phyloP scores from a whole-genome alignment of 768 basidiomycete species.

The Podaxis sp. region DNA sequence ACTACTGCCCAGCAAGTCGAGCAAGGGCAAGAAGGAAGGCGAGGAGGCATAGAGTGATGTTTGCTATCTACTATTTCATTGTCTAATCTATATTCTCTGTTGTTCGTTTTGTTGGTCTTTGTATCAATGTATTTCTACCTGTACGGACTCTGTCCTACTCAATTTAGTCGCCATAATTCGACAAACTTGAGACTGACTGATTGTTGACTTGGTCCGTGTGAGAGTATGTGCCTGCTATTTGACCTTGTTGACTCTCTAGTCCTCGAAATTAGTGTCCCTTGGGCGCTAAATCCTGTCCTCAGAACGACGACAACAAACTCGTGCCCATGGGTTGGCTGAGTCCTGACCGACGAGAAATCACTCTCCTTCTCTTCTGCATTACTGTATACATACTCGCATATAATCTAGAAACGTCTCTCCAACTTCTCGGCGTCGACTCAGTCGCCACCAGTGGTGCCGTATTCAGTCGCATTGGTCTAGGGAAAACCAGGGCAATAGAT shows the following conservation, averaged over 20 bases:
- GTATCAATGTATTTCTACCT: slow-evolving; percentile 17
- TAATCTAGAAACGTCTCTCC: slow-evolving; percentile 67
- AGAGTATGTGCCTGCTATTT: slow-evolving; percentile 1
- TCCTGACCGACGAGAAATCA: slow-evolving; percentile 69
- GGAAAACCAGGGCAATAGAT: slow-evolving; percentile 33
- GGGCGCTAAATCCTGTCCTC: neutral
- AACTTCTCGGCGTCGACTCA: slow-evolving; percentile 46
- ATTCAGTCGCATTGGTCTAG: slow-evolving; percentile 38
- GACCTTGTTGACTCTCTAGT: neutral
- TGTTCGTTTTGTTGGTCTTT: slow-evolving; percentile 16
- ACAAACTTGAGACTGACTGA: neutral
- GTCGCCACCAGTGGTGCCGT: slow-evolving; percentile 35
- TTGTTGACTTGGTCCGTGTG: slow-evolving; percentile 1
- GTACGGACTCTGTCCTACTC: slow-evolving; percentile 11
- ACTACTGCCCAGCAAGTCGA: slow-evolving; percentile 20
- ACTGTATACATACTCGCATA: slow-evolving; percentile 68
- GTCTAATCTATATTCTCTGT: slow-evolving; percentile 19
- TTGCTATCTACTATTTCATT: slow-evolving; percentile 17
- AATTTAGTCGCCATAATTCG: slow-evolving; percentile 8
- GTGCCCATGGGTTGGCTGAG: slow-evolving; percentile 56
- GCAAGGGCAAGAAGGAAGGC: slow-evolving; percentile 40
- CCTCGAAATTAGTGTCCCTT: neutral
- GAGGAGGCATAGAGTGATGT: slow-evolving; percentile 32
- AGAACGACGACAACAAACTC: neutral
- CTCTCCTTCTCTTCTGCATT: slow-evolving; percentile 64